These are phyloP conservation scores for Nigrograna mackinnonii DNA, from an alignment of 2,329 filamentous ascomycete genomes.

Conservation along the genomic window DNA sequence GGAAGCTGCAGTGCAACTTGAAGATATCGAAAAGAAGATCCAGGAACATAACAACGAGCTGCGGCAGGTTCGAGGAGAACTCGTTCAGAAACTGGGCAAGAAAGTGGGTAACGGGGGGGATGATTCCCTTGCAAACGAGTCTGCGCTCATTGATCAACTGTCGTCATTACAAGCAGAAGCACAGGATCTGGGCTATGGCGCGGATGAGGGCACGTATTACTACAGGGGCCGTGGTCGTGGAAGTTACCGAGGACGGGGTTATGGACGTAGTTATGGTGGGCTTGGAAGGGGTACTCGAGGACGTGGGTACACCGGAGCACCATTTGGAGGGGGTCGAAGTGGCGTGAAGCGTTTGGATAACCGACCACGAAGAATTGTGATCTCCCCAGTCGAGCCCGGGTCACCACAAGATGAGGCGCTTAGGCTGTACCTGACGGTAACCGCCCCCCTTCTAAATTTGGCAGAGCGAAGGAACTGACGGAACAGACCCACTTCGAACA, in stretches of 20 bases:
- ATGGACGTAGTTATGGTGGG: constrained; percentile 47
- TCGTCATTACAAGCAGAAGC: constrained; percentile 76
- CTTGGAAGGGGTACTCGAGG: constrained; percentile 37
- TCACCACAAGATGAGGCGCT: constrained; percentile 67
- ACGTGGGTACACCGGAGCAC: constrained; percentile 36
- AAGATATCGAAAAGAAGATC: constrained; percentile 67
- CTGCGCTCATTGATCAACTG: constrained; percentile 70
- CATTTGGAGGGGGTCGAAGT: constrained; percentile 31
- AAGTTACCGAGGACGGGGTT: constrained; percentile 45
- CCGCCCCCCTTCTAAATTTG: constrained; percentile 3
- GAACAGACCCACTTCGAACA: constrained; percentile 39
- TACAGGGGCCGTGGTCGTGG: constrained; percentile 28
- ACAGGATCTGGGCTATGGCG: constrained; percentile 68
- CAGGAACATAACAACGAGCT: constrained; percentile 69
- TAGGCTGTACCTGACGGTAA: constrained; percentile 67
- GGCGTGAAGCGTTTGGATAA: constrained; percentile 73
- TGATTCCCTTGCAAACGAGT: constrained; percentile 57
- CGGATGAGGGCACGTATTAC: constrained; percentile 46
- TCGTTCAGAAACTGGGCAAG: constrained; percentile 67
- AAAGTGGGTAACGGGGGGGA: constrained; percentile 26
- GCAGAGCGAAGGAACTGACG: not conserved
- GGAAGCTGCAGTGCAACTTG: constrained; percentile 64
- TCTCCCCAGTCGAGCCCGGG: constrained; percentile 68
- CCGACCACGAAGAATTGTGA: constrained; percentile 68
- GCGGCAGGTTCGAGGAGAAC: constrained; percentile 60